Percentiles rank a stretch among this genome's conserved stretches.
Conservation (phyloP, 2,329 filamentous ascomycete genomes). For the Stagonosporopsis rhizophila region DNA sequence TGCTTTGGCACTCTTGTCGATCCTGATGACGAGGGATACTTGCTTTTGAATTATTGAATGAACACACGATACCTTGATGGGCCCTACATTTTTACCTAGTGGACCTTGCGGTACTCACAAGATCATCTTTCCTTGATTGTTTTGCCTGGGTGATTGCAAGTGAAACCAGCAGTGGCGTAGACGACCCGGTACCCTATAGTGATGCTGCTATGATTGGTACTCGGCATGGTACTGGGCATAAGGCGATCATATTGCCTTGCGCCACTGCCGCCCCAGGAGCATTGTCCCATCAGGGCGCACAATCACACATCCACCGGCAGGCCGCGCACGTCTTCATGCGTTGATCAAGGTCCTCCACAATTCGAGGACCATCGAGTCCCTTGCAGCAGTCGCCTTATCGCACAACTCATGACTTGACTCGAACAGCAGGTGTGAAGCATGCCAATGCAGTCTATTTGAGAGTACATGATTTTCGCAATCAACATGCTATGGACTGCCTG, state of each 20-base stretch:
- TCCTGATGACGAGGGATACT: not conserved
- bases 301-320: not conserved
- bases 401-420: not conserved
- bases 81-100: slow-evolving; percentile 3
- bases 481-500: slow-evolving; percentile 10
- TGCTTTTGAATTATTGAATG: slow-evolving; percentile 17
- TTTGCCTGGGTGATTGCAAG: not conserved
- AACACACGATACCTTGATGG: slow-evolving; percentile 16
- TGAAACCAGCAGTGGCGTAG: not conserved
- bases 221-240: not conserved
- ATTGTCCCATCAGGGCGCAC: not conserved
- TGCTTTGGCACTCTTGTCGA: slow-evolving; percentile 2
- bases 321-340: not conserved
- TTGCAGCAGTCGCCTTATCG: slow-evolving; percentile 1
- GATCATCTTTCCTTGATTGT: not conserved
- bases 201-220: not conserved
- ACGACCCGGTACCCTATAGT: not conserved
- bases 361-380: not conserved
- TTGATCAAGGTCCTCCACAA: not conserved
- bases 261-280: slow-evolving; percentile 16
- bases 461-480: not conserved
- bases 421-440: not conserved
- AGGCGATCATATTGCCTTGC: slow-evolving; percentile 7
- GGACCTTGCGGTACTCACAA: not conserved
- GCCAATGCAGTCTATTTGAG: not conserved